Evolutionary conservation across 805 yeast genomes (phyloP).

Genomic region (Hagleromyces aurorensis): DNA sequence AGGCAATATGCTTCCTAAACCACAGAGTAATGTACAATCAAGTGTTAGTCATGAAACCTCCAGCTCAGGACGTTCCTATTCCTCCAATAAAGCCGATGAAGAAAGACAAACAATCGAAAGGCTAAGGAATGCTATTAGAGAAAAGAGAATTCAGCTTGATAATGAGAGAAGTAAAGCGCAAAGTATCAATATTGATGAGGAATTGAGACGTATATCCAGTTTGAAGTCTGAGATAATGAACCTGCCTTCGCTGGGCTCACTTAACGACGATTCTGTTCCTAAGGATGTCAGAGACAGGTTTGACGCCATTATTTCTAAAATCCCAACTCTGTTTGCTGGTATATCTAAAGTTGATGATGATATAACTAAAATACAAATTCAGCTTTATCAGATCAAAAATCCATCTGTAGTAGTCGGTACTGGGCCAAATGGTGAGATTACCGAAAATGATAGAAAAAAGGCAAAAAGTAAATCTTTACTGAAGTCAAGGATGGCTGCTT

Average conservation of each 20-base stretch:
- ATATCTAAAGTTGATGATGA: constrained; percentile 60
- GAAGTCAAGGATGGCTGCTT: constrained; percentile 83
- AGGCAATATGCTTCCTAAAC: too few relatives aligned
- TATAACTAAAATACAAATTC: constrained; percentile 59
- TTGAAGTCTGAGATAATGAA: constrained; percentile 52
- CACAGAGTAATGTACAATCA: too few relatives aligned
- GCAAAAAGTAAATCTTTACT: constrained; percentile 73
- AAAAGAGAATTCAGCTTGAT: constrained; percentile 8
- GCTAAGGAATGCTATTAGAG: constrained; percentile 24
- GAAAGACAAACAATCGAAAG: constrained; percentile 15
- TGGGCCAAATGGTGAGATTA: constrained; percentile 80
- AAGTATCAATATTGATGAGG: constrained; percentile 20
- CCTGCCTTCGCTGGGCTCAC: constrained; percentile 33
- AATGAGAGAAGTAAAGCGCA: constrained; percentile 4
- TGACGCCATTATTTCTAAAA: constrained; percentile 55
- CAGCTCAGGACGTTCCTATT: too few relatives aligned
- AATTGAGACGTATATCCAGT: constrained; percentile 50
- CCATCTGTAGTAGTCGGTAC: constrained; percentile 73
- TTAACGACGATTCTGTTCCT: constrained; percentile 26
- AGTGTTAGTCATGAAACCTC: too few relatives aligned
- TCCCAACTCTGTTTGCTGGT: constrained; percentile 61
- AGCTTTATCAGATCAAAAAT: constrained; percentile 53
- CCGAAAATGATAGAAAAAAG: constrained; percentile 74
- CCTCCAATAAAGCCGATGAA: background rate
- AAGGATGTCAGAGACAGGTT: constrained; percentile 47